Evolutionary conservation across 495 filamentous ascomycete genomes (phyloP), one percentile per base, ranked within the genome.

Genomic region (Penicillium paradoxum): DNA sequence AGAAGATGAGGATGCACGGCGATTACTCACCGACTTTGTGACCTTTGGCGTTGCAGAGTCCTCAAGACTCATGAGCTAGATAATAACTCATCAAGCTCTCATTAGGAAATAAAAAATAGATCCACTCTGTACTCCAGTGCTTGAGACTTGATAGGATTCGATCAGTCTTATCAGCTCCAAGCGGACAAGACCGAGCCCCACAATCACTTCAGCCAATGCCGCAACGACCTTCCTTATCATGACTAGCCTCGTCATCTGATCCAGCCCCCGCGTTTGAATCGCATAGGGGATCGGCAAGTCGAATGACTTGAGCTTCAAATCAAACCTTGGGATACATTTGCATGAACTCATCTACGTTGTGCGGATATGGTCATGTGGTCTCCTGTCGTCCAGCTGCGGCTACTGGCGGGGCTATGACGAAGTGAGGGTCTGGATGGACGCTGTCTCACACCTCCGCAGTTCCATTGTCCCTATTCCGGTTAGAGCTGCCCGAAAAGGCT

Each of bases 401-500:
- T 47, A 54, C 44, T 46, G 29, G 18, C 17, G 48, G 48, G 7
- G 18, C n/a, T 17, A 29, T 21, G 4, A n/a, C 9, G 4, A 8
- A 24, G 6, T 14, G 21, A 39, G n/a, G 17, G 4, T 29, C 11
- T 19, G n/a, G 25, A 38, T 42, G 30, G 36, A 41, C 17, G 27
- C 24, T 7, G 49, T 58, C 52, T 27, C 22, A 50, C 32, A 37
- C 30, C 32, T 33, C n/a, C n/a, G 32, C 14, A 14, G 36, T 36
- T n/a, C 21, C 21, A 11, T 18, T 29, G 25, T 41, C 37, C 32
- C 10, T 45, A 21, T 36, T n/a, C 51, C 63, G 63, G 63, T 5
- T 65, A 54, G 59, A 65, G 63, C 60, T 65, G 55, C 63, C 63
- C 45, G 49, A 36, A 52, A 22, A 21, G 59, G 63, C 27, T 63